Conservation (phyloP, 306 rosid genomes). For the Cercis canadensis region DNA sequence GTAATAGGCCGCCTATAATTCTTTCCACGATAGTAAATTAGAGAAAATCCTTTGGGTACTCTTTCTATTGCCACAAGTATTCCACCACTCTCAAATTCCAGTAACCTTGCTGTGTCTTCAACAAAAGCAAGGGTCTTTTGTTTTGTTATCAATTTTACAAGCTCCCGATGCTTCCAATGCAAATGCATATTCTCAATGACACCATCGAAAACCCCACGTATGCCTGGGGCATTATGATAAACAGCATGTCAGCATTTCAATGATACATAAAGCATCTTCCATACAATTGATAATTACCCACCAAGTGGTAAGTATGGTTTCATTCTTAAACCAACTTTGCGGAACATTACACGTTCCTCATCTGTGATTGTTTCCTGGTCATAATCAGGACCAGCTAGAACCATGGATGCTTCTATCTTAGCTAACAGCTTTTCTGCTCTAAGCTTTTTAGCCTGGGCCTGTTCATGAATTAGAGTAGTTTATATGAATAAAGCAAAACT, state of each 20-base stretch:
- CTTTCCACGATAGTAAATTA: slow-evolving; percentile 95
- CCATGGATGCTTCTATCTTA: slow-evolving; percentile 78
- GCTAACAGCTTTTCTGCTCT: slow-evolving; percentile 75
- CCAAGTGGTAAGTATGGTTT: slow-evolving; percentile 91
- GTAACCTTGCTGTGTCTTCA: slow-evolving; percentile 86
- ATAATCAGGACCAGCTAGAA: slow-evolving; percentile 80
- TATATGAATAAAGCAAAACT: slow-evolving; percentile 16
- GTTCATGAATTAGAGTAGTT: slow-evolving; percentile 45
- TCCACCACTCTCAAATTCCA: slow-evolving; percentile 92
- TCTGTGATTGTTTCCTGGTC: slow-evolving; percentile 93
- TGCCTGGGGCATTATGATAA: slow-evolving; percentile 61
- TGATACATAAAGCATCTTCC: slow-evolving; percentile 27
- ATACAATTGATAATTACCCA: slow-evolving; percentile 47
- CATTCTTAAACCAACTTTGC: slow-evolving; percentile 87
- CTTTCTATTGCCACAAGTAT: slow-evolving; percentile 87
- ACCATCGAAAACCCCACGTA: slow-evolving; percentile 87
- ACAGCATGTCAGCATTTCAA: slow-evolving; percentile 35
- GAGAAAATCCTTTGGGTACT: slow-evolving; percentile 87
- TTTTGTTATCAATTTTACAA: slow-evolving; percentile 85
- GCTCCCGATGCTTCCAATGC: slow-evolving; percentile 96
- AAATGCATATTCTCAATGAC: slow-evolving; percentile 96
- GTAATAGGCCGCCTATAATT: slow-evolving; percentile 80
- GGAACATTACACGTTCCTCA: slow-evolving; percentile 93
- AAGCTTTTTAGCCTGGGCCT: slow-evolving; percentile 81
- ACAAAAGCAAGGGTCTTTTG: slow-evolving; percentile 84